Evolutionary conservation across 2,329 filamentous ascomycete species (phyloP), one percentile per base, ranked within the genome.

Genomic region (Ophiostoma novo-ulmi): DNA sequence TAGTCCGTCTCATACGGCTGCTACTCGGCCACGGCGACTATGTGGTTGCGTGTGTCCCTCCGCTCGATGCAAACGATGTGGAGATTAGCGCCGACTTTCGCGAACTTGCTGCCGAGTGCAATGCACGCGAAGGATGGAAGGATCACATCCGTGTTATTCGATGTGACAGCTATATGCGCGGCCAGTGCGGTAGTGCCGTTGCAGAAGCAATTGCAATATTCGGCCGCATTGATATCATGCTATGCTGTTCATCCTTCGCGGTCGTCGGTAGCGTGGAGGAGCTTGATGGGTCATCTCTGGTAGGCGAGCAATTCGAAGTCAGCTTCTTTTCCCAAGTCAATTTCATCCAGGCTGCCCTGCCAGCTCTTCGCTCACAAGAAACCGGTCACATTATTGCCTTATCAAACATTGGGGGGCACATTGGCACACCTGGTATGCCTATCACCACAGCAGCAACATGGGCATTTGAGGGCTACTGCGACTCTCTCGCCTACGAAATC

Each of bases 271-370:
- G 93, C 0, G 91, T 98, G 8, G 95, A 98, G 80, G 95, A 99
- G 79, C 83, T 97, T 36, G 61, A 35, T 85, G 85, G 5, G n/a
- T 41, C 39, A 2, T 67, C 38, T 8, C 85, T 97, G 22, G 90
- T 96, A 48, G 88, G 91, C 73, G 92, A 97, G 77, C 94, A 97
- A 78, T 97, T 98, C 78, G 94, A 98, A 79, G 89, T 89, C 73
- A 93, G 97, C 76, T 98, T 96, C 83, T 98, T 98, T 79, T 93
- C 92, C 0, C 93, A 96, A 71, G 90, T 98, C 79, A 98, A 98
- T 80, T 92, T 97, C 78, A 96, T 98, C 82, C 96, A 95, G 79
- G 91, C 94, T 17, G 85, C 89, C 1, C 84, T 99, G 31, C 93
- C 94, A 0, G 85, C 89, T 70, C 89, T 98, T 79, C 87, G 95